Evolutionary conservation across 441 rosid species (phyloP).

Genomic region (Gossypium lobatum): DNA sequence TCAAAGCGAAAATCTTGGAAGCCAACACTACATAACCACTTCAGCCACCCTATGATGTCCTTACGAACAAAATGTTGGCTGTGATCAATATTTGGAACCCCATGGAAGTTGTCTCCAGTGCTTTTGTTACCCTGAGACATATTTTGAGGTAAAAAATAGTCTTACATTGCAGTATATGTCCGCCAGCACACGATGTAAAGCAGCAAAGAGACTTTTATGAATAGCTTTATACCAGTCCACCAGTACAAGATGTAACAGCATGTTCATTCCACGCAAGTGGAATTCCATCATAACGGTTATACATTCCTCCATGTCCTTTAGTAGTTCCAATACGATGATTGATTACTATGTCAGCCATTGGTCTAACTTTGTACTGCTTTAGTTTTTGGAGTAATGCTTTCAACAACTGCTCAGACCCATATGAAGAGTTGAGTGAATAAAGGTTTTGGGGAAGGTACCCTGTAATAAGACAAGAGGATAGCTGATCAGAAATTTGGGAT

Average conservation of each 20-base stretch:
- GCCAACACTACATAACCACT: slow-evolving; percentile 64
- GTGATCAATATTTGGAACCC: slow-evolving; percentile 92
- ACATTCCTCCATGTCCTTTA: slow-evolving; percentile 75
- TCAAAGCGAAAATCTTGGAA: slow-evolving; percentile 94
- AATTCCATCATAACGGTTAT: slow-evolving; percentile 84
- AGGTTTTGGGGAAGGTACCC: slow-evolving; percentile 95
- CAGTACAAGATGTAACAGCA: slow-evolving; percentile 89
- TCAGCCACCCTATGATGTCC: slow-evolving; percentile 74
- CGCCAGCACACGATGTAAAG: neutral
- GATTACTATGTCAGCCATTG: slow-evolving; percentile 94
- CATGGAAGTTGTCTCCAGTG: slow-evolving; percentile 81
- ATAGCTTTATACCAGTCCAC: slow-evolving; percentile 51
- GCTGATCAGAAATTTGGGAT: neutral
- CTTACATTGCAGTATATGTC: neutral
- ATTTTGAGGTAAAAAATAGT: slow-evolving; percentile 11
- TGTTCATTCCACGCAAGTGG: slow-evolving; percentile 77
- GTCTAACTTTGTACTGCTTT: slow-evolving; percentile 73
- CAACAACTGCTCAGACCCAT: slow-evolving; percentile 72
- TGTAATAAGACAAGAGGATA: slow-evolving; percentile 14
- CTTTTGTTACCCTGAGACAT: slow-evolving; percentile 61
- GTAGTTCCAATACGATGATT: slow-evolving; percentile 90
- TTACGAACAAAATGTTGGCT: slow-evolving; percentile 75
- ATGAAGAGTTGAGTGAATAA: slow-evolving; percentile 69
- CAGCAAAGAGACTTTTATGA: neutral
- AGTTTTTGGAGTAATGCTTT: slow-evolving; percentile 64